phyloP scores from a whole-genome alignment of 768 basidiomycete species.

The Pisolithus albus region DNA sequence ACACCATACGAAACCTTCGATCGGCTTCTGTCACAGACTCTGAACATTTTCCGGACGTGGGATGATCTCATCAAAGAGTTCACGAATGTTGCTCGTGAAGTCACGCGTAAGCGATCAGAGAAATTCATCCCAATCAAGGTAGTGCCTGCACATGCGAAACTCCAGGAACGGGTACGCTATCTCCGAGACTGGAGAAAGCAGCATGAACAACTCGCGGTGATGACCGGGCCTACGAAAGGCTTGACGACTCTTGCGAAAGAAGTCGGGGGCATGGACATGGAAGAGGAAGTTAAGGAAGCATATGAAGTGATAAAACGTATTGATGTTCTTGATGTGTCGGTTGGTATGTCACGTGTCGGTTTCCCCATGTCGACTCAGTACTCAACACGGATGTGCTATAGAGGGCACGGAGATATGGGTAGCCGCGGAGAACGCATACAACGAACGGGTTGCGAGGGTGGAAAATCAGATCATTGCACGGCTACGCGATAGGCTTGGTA shows the following conservation, averaged over 20 bases:
- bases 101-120: constrained; percentile 82
- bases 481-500: constrained; percentile 84
- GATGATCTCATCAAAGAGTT: constrained; percentile 89
- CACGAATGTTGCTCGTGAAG: constrained; percentile 87
- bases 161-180: constrained; percentile 84
- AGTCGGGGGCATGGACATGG: constrained; percentile 93
- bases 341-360: constrained; percentile 45
- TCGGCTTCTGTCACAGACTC: constrained; percentile 66
- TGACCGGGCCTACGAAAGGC: constrained; percentile 93
- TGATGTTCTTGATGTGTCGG: constrained; percentile 90
- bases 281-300: constrained; percentile 91
- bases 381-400: constrained; percentile 23
- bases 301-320: constrained; percentile 98
- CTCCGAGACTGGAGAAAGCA: constrained; percentile 91
- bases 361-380: neutral
- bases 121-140: constrained; percentile 98
- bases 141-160: constrained; percentile 79
- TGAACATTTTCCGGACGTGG: constrained; percentile 79
- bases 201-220: constrained; percentile 93
- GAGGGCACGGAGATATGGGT: constrained; percentile 99
- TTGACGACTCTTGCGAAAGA: constrained; percentile 67
- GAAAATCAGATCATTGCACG: constrained; percentile 98
- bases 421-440: constrained; percentile 94
- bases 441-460: constrained; percentile 92
- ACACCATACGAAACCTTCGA: constrained; percentile 95